Base-by-base conservation (phyloP, 352 stramenopile genomes). In the Phytophthora ohioensis region DNA sequence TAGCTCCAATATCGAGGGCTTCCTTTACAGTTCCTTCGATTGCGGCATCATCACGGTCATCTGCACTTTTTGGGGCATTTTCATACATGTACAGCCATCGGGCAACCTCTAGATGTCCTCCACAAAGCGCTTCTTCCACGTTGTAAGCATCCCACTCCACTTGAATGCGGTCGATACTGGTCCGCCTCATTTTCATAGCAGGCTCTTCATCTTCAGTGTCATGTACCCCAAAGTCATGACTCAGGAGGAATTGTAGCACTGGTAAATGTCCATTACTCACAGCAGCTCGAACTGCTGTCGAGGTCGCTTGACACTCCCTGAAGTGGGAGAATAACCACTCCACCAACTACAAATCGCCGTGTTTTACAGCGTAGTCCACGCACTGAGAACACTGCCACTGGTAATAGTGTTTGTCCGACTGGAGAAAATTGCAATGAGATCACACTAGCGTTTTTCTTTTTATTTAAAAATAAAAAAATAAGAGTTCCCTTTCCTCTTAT, bases 381-480 rank as follows among this genome's bases (percentile, higher is more conserved):
- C 17, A 17, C 45, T 49, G 34, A 10, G 36, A 27, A 32, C 61
- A 62, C 17, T 60, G 31, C 21, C 43, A 57, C 3, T 15, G n/a
- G 11, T 69, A 51, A 15, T 69, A 69, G 35, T 41, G 21, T 1
- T 9, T 12, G n/a, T 69, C 43, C 2, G 51, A 53, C 3, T 42
- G 32, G 5, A 69, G 45, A 38, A 51, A 57, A 27, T 53, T 62
- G 12, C 1, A 15, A 0, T 63, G 42, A 12, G 52, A 57, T 42
- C 51, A 69, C 7, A 6, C 5, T 10, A 42, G 13, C 17, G 7
- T 5, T 17, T 17, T 17, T 17, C 17, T 17, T 17, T 17, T 17
- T 17, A 17, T 17, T 17, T 17, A 17, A 17, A 17, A 17, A 17
- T 17, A 17, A 17, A 17, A n/a, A 17, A 17, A 17, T 17, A 17